phyloP scores from a whole-genome alignment of 2,329 filamentous ascomycete genomes.

The Diplodia corticola region DNA sequence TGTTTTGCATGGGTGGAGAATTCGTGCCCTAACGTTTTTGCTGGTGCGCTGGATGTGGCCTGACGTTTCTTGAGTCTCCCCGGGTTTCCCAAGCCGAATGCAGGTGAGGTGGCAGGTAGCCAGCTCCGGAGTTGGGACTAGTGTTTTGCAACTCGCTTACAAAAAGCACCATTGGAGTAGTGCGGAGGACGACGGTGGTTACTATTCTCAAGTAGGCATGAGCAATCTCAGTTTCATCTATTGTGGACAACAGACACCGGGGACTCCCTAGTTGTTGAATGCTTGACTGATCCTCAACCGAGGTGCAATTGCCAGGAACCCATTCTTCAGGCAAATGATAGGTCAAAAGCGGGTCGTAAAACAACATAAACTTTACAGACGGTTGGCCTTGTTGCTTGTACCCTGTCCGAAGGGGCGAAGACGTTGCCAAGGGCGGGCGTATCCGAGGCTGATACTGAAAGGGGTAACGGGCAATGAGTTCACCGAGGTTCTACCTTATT shows the following conservation, averaged over 20 bases:
- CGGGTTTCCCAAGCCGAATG: neutral
- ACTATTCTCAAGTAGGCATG: neutral
- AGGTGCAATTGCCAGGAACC: neutral
- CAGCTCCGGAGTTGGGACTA: neutral
- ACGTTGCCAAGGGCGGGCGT: slow-evolving; percentile 16
- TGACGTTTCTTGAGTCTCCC: neutral
- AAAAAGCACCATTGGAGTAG: neutral
- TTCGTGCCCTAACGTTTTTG: neutral
- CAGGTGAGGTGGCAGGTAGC: neutral
- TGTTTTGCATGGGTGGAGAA: neutral
- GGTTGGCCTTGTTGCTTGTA: neutral
- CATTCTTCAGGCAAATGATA: neutral
- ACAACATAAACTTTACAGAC: neutral
- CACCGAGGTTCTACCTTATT: slow-evolving; percentile 4
- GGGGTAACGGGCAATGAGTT: neutral
- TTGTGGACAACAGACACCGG: neutral
- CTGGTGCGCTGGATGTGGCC: neutral
- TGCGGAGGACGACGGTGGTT: neutral
- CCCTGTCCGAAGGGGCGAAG: neutral
- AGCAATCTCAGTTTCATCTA: neutral
- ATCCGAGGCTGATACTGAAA: slow-evolving; percentile 10
- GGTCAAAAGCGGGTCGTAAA: neutral
- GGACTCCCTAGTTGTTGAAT: neutral
- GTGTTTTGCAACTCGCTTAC: slow-evolving; percentile 9
- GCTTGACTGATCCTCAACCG: neutral